A percentile compares a stretch with the other conserved stretches of the same genome.
Conservation (phyloP, 23 red algal species). For the Gracilaria domingensis region DNA sequence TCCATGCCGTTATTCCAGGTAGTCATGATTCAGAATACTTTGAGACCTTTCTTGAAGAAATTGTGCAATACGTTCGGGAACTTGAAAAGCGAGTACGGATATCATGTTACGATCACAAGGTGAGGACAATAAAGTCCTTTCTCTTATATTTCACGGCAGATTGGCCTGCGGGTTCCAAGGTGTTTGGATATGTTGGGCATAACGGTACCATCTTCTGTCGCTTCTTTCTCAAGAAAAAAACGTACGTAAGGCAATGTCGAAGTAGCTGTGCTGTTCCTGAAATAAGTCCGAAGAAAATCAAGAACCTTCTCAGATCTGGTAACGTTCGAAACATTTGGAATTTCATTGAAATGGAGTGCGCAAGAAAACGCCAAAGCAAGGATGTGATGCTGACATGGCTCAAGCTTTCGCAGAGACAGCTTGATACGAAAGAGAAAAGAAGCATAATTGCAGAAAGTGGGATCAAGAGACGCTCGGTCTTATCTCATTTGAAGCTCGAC, state of each 20-base stretch:
- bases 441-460: background rate
- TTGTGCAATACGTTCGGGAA: background rate
- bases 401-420: background rate
- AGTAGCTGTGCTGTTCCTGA: background rate
- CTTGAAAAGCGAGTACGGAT: background rate
- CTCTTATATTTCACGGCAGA: conserved; percentile 15
- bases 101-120: background rate
- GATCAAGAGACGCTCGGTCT: background rate
- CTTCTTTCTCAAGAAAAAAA: conserved; percentile 2
- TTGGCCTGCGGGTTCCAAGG: conserved; percentile 22
- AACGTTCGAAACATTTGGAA: background rate
- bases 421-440: background rate
- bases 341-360: background rate
- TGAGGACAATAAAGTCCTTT: background rate
- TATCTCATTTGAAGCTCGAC: background rate
- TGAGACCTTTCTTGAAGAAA: background rate
- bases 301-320: background rate
- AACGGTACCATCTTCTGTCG: background rate
- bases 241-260: background rate
- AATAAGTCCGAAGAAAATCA: background rate
- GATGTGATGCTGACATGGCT: background rate
- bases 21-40: conserved; percentile 18
- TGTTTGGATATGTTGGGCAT: conserved; percentile 19
- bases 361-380: background rate
- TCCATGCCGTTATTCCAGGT: background rate